Base-by-base conservation (phyloP, 1,139 yeast species). In the Blastobotrys malaysiensis region DNA sequence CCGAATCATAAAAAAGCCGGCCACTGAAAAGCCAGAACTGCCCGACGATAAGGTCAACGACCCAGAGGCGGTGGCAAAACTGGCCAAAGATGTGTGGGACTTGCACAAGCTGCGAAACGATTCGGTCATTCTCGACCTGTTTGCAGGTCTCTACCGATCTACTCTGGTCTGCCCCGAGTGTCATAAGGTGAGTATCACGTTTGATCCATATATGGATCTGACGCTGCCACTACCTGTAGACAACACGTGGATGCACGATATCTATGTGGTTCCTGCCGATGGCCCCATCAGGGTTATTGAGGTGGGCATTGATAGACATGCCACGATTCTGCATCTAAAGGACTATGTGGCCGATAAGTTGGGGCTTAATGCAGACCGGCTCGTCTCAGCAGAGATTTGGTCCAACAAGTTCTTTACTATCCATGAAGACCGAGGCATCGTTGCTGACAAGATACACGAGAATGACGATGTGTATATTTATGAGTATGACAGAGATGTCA, bases 141-240 rank as follows among this genome's bases (percentile, higher is more conserved):
- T 93, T 73, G 88, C 93, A 7, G 98, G 98, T 0, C 68, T 90
- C 64, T 93, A 93, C 69, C 88, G 89, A 68, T 89, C 97, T 2
- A 89, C 97, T 0, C 74, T 93, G 56, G 80, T 87, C 6, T 93
- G 99, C 66, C 98, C 99, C 0, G 83, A 74, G 19, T 93, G 99
- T 70, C 69, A 78, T 9, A 86, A 86, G 61, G 82, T 88, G 2
- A 87, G 96, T 26, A 79, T 91, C 22, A 91, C 98, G 0, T 93
- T 91, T 72, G 99, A 93, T 67, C 99, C 99, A 0, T 93, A 84
- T 66, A 88, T 84, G 73, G 98, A 90, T 65, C 73, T 93, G 60
- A 91, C 99, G 0, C 73, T 93, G 49, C 98, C 98, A 0, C 73
- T 93, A 47, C 98, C 98, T 0, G 82, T 86, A 11, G 82, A 82